phyloP scores from a whole-genome alignment of 345 rosid species.

The Euphorbia lathyris region DNA sequence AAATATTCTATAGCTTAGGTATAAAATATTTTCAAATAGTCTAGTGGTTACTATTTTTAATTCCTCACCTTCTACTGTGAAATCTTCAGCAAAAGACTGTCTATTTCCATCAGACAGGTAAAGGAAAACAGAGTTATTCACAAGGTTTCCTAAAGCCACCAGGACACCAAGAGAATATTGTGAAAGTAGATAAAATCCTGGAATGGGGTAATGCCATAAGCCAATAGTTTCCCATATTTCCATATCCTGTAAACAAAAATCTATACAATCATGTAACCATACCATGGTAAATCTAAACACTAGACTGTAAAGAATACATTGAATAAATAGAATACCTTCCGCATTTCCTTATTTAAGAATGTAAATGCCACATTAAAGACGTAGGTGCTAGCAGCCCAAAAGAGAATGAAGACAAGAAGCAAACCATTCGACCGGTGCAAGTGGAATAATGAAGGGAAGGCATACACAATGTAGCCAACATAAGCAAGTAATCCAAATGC shows the following conservation, averaged over 20 bases:
- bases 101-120: slow-evolving; percentile 32
- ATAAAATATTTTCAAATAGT: background rate
- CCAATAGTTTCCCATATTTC: slow-evolving; percentile 47
- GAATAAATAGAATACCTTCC: slow-evolving; percentile 27
- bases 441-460: slow-evolving; percentile 43
- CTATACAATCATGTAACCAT: background rate
- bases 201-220: slow-evolving; percentile 47
- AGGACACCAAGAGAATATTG: slow-evolving; percentile 46
- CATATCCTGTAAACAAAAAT: slow-evolving; percentile 36
- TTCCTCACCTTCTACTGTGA: slow-evolving; percentile 33
- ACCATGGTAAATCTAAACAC: background rate
- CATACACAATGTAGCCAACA: slow-evolving; percentile 43
- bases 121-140: slow-evolving; percentile 38
- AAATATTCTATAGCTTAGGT: background rate
- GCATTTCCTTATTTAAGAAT: slow-evolving; percentile 27
- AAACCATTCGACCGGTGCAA: slow-evolving; percentile 42
- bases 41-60: background rate
- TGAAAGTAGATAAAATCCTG: slow-evolving; percentile 45
- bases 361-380: slow-evolving; percentile 45
- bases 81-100: slow-evolving; percentile 16
- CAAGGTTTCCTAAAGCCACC: slow-evolving; percentile 45
- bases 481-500: slow-evolving; percentile 49
- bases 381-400: slow-evolving; percentile 49
- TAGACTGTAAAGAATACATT: background rate
- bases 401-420: slow-evolving; percentile 46